Conservation (phyloP, 768 basidiomycete species). For the Tubosaeta brunneosetosa region DNA sequence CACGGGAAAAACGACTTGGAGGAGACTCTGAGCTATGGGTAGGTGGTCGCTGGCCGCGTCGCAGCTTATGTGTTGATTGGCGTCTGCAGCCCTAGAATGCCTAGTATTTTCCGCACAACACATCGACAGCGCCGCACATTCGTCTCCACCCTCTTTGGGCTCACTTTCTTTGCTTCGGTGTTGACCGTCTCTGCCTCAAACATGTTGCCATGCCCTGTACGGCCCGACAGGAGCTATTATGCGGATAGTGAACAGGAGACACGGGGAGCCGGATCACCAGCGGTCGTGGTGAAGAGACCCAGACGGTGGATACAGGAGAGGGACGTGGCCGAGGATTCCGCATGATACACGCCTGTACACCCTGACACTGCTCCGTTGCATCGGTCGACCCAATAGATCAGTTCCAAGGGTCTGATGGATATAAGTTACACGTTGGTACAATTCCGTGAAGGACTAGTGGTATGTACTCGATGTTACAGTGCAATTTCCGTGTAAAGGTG, state of each 20-base stretch:
- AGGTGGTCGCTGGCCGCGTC: not conserved
- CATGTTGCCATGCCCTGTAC: slow-evolving; percentile 77
- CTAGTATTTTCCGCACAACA: slow-evolving; percentile 56
- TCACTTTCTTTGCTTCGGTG: slow-evolving; percentile 75
- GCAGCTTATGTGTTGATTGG: slow-evolving; percentile 36
- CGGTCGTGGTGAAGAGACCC: slow-evolving; percentile 58
- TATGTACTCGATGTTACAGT: slow-evolving; percentile 27
- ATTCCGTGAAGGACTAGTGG: slow-evolving; percentile 16
- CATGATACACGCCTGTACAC: not conserved
- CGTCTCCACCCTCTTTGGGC: slow-evolving; percentile 72
- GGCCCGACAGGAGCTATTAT: slow-evolving; percentile 51
- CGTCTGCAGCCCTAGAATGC: slow-evolving; percentile 52
- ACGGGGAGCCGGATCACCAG: slow-evolving; percentile 23
- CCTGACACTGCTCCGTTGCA: not conserved
- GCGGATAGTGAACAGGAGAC: slow-evolving; percentile 45
- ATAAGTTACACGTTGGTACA: slow-evolving; percentile 21
- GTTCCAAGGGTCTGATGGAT: slow-evolving; percentile 8
- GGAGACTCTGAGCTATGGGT: slow-evolving; percentile 18
- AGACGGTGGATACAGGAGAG: slow-evolving; percentile 83
- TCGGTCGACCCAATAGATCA: not conserved
- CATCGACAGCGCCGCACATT: slow-evolving; percentile 59
- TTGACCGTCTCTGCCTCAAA: slow-evolving; percentile 77
- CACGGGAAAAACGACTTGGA: no score
- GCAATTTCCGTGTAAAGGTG: slow-evolving; percentile 25
- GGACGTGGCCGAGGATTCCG: slow-evolving; percentile 14